phyloP scores from a whole-genome alignment of 352 stramenopile species.

The Pythium monospermum region DNA sequence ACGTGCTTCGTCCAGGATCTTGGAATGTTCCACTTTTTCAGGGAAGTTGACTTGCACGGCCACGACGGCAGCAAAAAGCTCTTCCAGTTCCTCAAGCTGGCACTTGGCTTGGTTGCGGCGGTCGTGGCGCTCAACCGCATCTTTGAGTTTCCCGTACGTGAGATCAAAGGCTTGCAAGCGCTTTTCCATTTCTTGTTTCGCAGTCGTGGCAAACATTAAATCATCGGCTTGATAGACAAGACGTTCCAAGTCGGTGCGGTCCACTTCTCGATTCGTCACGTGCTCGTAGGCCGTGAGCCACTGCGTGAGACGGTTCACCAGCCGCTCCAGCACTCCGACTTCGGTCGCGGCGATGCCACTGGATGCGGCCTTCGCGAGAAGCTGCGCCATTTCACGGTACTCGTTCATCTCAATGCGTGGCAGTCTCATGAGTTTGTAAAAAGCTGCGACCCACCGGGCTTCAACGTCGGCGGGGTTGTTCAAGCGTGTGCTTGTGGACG shows the following conservation, averaged over 20 bases:
- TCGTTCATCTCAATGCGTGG: constrained; percentile 30
- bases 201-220: constrained; percentile 37
- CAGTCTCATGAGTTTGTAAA: constrained; percentile 59
- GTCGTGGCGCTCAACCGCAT: constrained; percentile 53
- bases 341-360: constrained; percentile 38
- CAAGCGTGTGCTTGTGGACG: constrained; percentile 5
- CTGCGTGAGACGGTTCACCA: constrained; percentile 45
- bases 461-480: constrained; percentile 36
- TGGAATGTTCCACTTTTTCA: constrained; percentile 42
- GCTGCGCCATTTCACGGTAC: constrained; percentile 39
- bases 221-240: constrained; percentile 59
- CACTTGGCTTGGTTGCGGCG: constrained; percentile 68
- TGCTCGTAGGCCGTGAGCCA: constrained; percentile 42
- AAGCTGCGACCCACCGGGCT: constrained; percentile 52
- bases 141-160: constrained; percentile 60
- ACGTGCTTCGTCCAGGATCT: constrained; percentile 56
- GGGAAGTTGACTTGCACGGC: constrained; percentile 53
- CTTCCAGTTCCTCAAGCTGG: constrained; percentile 43
- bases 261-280: constrained; percentile 27
- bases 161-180: constrained; percentile 48
- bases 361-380: constrained; percentile 19
- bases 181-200: constrained; percentile 31
- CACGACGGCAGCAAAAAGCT: constrained; percentile 36
- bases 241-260: constrained; percentile 39
- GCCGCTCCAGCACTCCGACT: constrained; percentile 42